Evolutionary conservation across 2,329 filamentous ascomycete species (phyloP).

Genomic region (Fusarium protoensiforme): DNA sequence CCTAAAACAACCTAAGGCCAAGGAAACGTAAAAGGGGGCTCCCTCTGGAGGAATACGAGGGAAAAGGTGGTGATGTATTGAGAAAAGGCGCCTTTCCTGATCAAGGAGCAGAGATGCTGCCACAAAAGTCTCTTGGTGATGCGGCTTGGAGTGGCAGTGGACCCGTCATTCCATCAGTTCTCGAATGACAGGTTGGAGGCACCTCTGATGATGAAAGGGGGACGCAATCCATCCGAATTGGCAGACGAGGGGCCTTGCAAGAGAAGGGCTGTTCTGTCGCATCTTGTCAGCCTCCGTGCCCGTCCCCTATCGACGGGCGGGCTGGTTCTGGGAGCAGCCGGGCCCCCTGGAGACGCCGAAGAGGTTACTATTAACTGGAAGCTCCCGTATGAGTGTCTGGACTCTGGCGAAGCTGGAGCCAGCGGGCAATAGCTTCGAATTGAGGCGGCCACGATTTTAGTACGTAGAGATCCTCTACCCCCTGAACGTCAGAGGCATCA

Average conservation of each 20-base stretch:
- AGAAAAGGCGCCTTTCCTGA: slow-evolving; percentile 28
- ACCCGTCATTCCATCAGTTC: slow-evolving; percentile 35
- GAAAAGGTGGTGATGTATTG: slow-evolving; percentile 26
- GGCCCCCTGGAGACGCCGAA: slow-evolving; percentile 1
- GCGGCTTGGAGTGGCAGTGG: slow-evolving; percentile 22
- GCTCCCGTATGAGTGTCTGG: slow-evolving; percentile 18
- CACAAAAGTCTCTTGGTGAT: slow-evolving; percentile 1
- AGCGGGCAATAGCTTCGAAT: slow-evolving; percentile 17
- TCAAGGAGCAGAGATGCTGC: slow-evolving; percentile 15
- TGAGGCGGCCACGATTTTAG: slow-evolving; percentile 14
- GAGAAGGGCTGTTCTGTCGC: not conserved
- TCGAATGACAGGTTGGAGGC: slow-evolving; percentile 21
- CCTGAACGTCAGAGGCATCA: slow-evolving; percentile 12
- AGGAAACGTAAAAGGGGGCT: slow-evolving; percentile 29
- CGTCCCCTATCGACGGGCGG: not conserved
- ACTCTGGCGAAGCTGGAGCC: slow-evolving; percentile 3
- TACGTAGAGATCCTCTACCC: slow-evolving; percentile 18
- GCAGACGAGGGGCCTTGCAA: slow-evolving; percentile 12
- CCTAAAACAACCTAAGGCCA: slow-evolving; percentile 18
- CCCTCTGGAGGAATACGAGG: slow-evolving; percentile 29
- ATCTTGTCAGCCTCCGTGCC: slow-evolving; percentile 15
- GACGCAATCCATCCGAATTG: slow-evolving; percentile 16
- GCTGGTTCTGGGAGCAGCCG: not conserved
- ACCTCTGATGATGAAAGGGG: slow-evolving; percentile 16
- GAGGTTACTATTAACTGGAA: not conserved